Conservation (phyloP, 163 green algal species). For the Picocystis sp. region DNA sequence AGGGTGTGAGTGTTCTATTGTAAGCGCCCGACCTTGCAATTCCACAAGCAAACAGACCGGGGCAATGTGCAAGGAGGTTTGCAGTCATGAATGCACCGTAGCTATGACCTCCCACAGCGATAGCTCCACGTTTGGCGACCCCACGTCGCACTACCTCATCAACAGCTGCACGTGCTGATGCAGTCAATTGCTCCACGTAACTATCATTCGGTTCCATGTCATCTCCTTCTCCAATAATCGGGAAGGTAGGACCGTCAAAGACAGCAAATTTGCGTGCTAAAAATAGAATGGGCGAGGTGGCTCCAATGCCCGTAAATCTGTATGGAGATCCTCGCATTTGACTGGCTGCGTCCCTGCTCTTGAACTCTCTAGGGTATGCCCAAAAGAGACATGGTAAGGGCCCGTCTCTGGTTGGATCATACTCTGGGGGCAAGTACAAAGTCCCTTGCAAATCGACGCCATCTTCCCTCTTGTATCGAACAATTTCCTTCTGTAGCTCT, state of each 20-base stretch:
- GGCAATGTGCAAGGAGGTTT: slow-evolving; percentile 80
- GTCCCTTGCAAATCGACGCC: slow-evolving; percentile 88
- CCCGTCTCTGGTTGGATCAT: slow-evolving; percentile 56
- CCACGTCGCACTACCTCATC: slow-evolving; percentile 58
- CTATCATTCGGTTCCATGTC: slow-evolving; percentile 85
- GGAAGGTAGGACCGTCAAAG: slow-evolving; percentile 76
- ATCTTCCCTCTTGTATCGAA: slow-evolving; percentile 80
- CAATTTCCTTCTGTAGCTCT: slow-evolving; percentile 45
- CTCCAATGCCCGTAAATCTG: slow-evolving; percentile 67
- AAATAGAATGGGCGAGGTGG: slow-evolving; percentile 64
- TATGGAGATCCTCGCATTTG: slow-evolving; percentile 75
- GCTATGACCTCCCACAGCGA: slow-evolving; percentile 73
- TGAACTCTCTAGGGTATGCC: slow-evolving; percentile 65
- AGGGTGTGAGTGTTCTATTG: slow-evolving; percentile 96
- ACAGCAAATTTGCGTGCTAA: slow-evolving; percentile 73
- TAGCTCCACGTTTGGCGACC: slow-evolving; percentile 46
- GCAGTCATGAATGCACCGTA: slow-evolving; percentile 94
- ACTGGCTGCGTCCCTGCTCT: slow-evolving; percentile 81
- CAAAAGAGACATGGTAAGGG: slow-evolving; percentile 57
- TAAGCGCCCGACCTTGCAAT: slow-evolving; percentile 81
- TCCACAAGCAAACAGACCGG: slow-evolving; percentile 77
- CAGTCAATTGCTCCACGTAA: slow-evolving; percentile 82
- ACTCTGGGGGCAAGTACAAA: slow-evolving; percentile 80
- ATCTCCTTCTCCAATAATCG: slow-evolving; percentile 76
- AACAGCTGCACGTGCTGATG: slow-evolving; percentile 41